Base-by-base conservation (phyloP, 192 early-diverging fungal genomes). In the Gryganskiella cystojenkinii region DNA sequence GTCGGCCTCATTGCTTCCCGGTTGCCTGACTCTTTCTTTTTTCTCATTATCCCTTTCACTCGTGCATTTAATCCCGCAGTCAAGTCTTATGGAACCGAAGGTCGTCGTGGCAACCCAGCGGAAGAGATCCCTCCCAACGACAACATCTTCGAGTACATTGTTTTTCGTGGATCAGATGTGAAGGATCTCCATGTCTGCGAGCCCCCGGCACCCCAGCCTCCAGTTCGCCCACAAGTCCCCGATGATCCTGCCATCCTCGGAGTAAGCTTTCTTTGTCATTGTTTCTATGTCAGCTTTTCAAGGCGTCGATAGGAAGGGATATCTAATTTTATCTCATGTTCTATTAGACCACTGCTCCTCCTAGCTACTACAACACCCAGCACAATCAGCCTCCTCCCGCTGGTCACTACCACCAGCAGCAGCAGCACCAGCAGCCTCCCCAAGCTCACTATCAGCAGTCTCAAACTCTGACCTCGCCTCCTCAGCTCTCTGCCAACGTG, bases 81-180 rank as follows among this genome's bases (percentile, higher is more conserved):
- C 54, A 90, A 90, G 49, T 96, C 95, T n/a, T 93, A 91, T 81
- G 97, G 97, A 62, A 99, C 97, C 1, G 97, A 99, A 81, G 96
- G 96, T 66, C 92, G 97, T 30, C 82, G 85, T 51, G 84, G 85
- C 14, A 89, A 93, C 61, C 90, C 90, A 13, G 62, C 79, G 51
- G 91, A 98, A 60, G 96, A 98, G 78, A 94, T 99, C 60, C 92
- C 91, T n/a, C 82, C 91, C 0, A 90, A 90, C 19, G 92, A 94
- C 35, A 90, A 93, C 70, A 83, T 95, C 43, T 99, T 93, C 82
- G 93, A 95, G 62, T 94, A 88, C 67, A 96, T 99, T 67, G 92
- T 96, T 30, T 99, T 99, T 80, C 89, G 95, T 35, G 98, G 95
- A 20, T 89, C 92, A 19, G 98, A 99, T 67, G 92, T 99, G 58